Evolutionary conservation across 177 flowering plant species (phyloP).

Genomic region (Tripterygium wilfordii): DNA sequence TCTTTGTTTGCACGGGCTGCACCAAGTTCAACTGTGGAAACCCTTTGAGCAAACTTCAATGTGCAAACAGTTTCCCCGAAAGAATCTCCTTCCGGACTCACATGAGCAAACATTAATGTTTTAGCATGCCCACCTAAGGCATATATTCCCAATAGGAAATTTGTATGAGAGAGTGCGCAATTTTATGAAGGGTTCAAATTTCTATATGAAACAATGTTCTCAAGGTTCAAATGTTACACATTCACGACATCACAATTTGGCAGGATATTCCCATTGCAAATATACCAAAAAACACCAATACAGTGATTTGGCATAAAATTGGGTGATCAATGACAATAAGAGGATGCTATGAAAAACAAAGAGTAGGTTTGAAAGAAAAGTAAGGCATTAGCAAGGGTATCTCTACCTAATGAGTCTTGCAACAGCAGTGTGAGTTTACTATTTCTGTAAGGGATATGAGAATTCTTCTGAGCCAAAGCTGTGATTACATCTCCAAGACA

Average conservation of each 20-base stretch:
- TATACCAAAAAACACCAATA: too few relatives aligned
- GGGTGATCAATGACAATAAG: background rate
- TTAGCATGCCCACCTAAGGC: slow-evolving; percentile 80
- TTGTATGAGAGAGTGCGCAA: too few relatives aligned
- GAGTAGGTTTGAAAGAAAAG: background rate
- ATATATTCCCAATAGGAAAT: slow-evolving; percentile 5
- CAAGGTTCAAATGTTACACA: too few relatives aligned
- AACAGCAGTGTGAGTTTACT: slow-evolving; percentile 85
- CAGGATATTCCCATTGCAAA: too few relatives aligned
- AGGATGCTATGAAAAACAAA: background rate
- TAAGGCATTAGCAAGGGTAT: background rate
- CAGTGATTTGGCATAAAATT: too few relatives aligned
- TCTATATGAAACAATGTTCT: too few relatives aligned
- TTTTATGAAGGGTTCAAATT: too few relatives aligned
- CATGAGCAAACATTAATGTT: slow-evolving; percentile 90
- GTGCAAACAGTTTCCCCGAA: slow-evolving; percentile 75
- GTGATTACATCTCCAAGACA: slow-evolving; percentile 84
- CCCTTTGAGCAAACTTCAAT: slow-evolving; percentile 84
- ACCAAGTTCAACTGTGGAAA: slow-evolving; percentile 85
- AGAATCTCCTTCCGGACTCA: slow-evolving; percentile 80
- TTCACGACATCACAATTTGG: too few relatives aligned
- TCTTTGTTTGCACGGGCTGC: slow-evolving; percentile 75
- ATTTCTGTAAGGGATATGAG: slow-evolving; percentile 81
- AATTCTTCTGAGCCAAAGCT: slow-evolving; percentile 75
- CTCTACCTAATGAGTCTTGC: slow-evolving; percentile 76